A percentile compares a stretch with the other conserved stretches of the same genome.
Conservation (phyloP, 352 stramenopile species). For the Phytophthora foliorum region DNA sequence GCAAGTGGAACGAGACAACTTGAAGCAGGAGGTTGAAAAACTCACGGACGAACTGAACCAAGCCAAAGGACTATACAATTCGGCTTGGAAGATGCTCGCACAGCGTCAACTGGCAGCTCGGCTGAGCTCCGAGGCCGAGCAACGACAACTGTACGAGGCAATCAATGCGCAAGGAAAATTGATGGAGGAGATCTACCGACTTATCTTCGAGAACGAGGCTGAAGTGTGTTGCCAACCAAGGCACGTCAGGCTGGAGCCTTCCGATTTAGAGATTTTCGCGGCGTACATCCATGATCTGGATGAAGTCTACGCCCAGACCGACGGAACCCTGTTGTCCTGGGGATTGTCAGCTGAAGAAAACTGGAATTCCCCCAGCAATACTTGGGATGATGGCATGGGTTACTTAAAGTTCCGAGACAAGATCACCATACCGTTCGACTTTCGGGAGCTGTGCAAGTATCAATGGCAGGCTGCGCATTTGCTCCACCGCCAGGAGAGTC, state of each 20-base stretch:
- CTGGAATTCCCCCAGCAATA: not conserved
- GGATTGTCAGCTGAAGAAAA: slow-evolving; percentile 6
- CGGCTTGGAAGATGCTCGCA: slow-evolving; percentile 10
- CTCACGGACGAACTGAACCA: slow-evolving; percentile 12
- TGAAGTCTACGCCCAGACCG: slow-evolving; percentile 4
- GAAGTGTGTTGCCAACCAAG: too few relatives aligned
- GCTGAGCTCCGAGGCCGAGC: not conserved
- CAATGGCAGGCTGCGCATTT: slow-evolving; percentile 14
- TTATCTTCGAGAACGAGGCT: not conserved
- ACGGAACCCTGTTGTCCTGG: not conserved
- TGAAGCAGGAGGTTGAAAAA: slow-evolving; percentile 12
- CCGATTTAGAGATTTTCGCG: slow-evolving; percentile 14
- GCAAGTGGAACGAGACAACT: not conserved
- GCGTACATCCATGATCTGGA: slow-evolving; percentile 10
- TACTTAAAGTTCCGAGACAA: slow-evolving; percentile 17
- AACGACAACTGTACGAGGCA: slow-evolving; percentile 5
- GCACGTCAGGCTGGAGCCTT: slow-evolving; percentile 4
- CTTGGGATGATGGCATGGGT: slow-evolving; percentile 13
- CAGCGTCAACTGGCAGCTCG: slow-evolving; percentile 7
- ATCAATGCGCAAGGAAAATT: not conserved
- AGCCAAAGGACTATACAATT: not conserved
- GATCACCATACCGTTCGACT: slow-evolving; percentile 16
- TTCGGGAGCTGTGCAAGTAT: slow-evolving; percentile 8
- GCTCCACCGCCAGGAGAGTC: slow-evolving; percentile 8
- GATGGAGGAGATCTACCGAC: not conserved